phyloP scores from a whole-genome alignment of 2,329 filamentous ascomycete genomes.

The Cercospora berteroae region DNA sequence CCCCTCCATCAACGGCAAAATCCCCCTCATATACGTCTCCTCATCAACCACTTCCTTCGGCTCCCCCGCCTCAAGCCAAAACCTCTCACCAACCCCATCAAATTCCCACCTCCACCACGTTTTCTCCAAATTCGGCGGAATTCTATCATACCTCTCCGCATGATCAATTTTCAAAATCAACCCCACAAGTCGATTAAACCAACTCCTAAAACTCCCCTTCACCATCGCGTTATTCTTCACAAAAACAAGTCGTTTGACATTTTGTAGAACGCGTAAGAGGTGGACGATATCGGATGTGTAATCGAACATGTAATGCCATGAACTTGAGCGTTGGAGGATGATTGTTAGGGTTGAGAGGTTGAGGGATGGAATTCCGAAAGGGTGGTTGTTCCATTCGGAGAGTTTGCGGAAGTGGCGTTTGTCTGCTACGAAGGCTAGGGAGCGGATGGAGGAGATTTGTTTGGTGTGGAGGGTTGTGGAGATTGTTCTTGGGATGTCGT shows the following conservation, averaged over 20 bases:
- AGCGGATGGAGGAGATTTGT: slow-evolving; percentile 37
- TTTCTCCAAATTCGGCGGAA: slow-evolving; percentile 33
- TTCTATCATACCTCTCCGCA: slow-evolving; percentile 40
- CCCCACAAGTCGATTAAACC: slow-evolving; percentile 42
- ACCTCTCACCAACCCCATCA: slow-evolving; percentile 32
- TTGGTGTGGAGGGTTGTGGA: too few relatives aligned
- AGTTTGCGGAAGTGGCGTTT: slow-evolving; percentile 36
- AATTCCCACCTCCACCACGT: slow-evolving; percentile 45
- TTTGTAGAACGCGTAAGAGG: slow-evolving; percentile 37
- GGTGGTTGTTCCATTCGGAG: slow-evolving; percentile 34
- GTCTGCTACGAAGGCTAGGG: slow-evolving; percentile 35
- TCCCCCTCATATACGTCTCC: slow-evolving; percentile 39
- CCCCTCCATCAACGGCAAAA: slow-evolving; percentile 40
- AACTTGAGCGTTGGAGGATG: slow-evolving; percentile 34
- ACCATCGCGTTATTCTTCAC: slow-evolving; percentile 38
- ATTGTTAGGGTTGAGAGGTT: slow-evolving; percentile 37
- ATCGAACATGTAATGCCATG: slow-evolving; percentile 39
- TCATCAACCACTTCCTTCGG: slow-evolving; percentile 37
- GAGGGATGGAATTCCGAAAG: slow-evolving; percentile 36
- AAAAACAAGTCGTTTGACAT: slow-evolving; percentile 39
- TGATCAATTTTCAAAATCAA: slow-evolving; percentile 44
- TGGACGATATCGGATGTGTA: slow-evolving; percentile 35
- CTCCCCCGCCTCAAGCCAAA: slow-evolving; percentile 34
- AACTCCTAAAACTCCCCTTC: slow-evolving; percentile 40
- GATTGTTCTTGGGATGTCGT: too few relatives aligned